Conservation (phyloP, 257 asterid species). For the Echium plantagineum region DNA sequence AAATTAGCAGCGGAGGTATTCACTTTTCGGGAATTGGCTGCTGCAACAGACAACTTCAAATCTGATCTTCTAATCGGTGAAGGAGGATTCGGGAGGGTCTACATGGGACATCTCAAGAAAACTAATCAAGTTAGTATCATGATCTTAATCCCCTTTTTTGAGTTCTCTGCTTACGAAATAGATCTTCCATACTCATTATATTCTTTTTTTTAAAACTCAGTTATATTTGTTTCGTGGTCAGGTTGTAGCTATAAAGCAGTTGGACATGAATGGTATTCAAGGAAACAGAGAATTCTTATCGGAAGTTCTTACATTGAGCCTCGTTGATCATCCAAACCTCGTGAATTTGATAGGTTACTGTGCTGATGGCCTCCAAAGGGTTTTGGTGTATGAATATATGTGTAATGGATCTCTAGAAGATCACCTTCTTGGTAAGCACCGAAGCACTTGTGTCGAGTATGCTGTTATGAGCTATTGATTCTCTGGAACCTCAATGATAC, state of each 20-base stretch:
- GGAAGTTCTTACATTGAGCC: conserved; percentile 67
- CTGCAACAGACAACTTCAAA: too few species aligned
- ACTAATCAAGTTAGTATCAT: conserved; percentile 39
- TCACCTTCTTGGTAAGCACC: conserved; percentile 48
- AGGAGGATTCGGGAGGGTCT: too few species aligned
- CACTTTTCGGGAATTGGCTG: too few species aligned
- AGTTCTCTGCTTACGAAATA: background rate
- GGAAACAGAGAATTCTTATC: conserved; percentile 43
- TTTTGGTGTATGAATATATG: conserved; percentile 64
- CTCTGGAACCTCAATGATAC: background rate
- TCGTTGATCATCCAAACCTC: conserved; percentile 58
- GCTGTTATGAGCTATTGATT: background rate
- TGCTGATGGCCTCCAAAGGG: conserved; percentile 81
- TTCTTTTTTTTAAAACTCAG: too few species aligned
- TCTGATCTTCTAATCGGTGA: too few species aligned
- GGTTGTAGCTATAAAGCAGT: conserved; percentile 40
- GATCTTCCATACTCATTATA: background rate
- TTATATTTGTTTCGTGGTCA: conserved; percentile 1
- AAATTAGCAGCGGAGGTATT: too few species aligned
- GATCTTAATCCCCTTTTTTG: background rate
- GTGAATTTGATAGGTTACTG: conserved; percentile 77
- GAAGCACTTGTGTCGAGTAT: background rate
- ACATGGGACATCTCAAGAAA: conserved; percentile 10
- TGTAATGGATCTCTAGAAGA: conserved; percentile 61
- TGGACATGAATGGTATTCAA: conserved; percentile 33